Percentiles rank a stretch among this genome's conserved stretches.
phyloP scores from a whole-genome alignment of 805 yeast species.

The Ogataea dorogensis region DNA sequence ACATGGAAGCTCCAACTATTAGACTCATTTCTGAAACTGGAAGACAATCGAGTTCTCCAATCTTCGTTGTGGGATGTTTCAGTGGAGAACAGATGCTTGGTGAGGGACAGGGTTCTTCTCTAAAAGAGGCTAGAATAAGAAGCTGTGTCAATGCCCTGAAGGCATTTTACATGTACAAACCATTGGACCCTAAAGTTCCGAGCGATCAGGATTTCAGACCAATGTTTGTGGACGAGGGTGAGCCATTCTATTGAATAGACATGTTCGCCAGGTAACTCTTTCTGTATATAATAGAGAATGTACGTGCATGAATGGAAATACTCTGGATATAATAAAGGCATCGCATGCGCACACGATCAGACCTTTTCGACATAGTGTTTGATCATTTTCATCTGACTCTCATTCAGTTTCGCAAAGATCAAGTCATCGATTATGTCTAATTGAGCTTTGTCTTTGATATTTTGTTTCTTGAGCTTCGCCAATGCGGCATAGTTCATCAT shows the following conservation, averaged over 20 bases:
- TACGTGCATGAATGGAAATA: constrained; percentile 7
- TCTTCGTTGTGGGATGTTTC: constrained; percentile 89
- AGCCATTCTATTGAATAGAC: constrained; percentile 30
- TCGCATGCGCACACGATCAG: too few species aligned
- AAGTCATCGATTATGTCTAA: constrained; percentile 28
- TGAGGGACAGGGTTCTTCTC: constrained; percentile 90
- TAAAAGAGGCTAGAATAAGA: constrained; percentile 88
- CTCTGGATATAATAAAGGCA: too few species aligned
- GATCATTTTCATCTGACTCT: constrained; percentile 45
- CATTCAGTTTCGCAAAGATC: constrained; percentile 39
- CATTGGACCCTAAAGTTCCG: constrained; percentile 62
- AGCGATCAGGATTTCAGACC: constrained; percentile 49
- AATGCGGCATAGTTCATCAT: constrained; percentile 40
- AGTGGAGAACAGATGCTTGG: constrained; percentile 81
- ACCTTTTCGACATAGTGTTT: constrained; percentile 39
- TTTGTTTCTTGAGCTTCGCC: constrained; percentile 14
- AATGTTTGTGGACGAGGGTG: constrained; percentile 36
- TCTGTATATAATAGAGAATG: constrained; percentile 19
- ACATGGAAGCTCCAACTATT: constrained; percentile 70
- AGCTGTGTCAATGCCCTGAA: constrained; percentile 89
- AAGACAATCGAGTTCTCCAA: constrained; percentile 76
- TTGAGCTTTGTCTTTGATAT: constrained; percentile 15
- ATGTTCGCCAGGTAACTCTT: background rate
- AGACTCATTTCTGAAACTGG: constrained; percentile 93
- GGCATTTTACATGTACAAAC: constrained; percentile 90